Evolutionary conservation across 2,329 filamentous ascomycete genomes (phyloP).

Genomic region (Lecanicillium sp.): DNA sequence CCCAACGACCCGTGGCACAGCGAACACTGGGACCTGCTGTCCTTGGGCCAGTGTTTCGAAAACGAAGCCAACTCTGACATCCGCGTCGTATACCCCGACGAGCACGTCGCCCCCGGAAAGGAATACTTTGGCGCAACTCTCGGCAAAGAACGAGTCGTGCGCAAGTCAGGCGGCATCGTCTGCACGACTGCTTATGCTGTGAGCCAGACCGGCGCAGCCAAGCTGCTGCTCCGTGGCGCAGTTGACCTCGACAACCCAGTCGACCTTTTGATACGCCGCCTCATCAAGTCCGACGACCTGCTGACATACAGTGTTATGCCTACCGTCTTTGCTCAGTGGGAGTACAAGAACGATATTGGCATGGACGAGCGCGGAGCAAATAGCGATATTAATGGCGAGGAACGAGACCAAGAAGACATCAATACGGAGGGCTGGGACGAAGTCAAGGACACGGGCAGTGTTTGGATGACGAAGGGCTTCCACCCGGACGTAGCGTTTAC

Average conservation of each 20-base stretch:
- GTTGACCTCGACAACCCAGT: slow-evolving; percentile 17
- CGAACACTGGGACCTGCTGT: slow-evolving; percentile 8
- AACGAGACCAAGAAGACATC: slow-evolving; percentile 7
- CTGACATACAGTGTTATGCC: slow-evolving; percentile 16
- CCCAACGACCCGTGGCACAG: slow-evolving; percentile 7
- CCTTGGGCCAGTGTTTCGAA: slow-evolving; percentile 7
- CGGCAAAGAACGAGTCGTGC: slow-evolving; percentile 16
- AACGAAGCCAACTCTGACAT: slow-evolving; percentile 1
- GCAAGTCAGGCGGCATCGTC: slow-evolving; percentile 13
- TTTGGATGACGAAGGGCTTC: slow-evolving; percentile 1
- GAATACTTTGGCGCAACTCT: slow-evolving; percentile 13
- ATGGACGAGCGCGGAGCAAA: slow-evolving; percentile 14
- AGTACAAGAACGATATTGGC: slow-evolving; percentile 14
- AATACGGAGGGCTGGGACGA: slow-evolving; percentile 4
- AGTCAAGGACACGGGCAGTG: slow-evolving; percentile 4
- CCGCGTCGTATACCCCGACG: slow-evolving; percentile 12
- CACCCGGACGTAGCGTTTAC: slow-evolving; percentile 3
- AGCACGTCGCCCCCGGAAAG: slow-evolving; percentile 8
- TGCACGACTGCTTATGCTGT: slow-evolving; percentile 21
- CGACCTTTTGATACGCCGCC: slow-evolving; percentile 16
- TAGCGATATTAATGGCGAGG: slow-evolving; percentile 15
- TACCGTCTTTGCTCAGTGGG: slow-evolving; percentile 18
- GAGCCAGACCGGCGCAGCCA: slow-evolving; percentile 18
- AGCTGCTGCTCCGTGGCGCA: slow-evolving; percentile 14
- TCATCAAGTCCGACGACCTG: slow-evolving; percentile 15